Percentiles rank a stretch among this genome's conserved stretches.
Evolutionary conservation across 106 monocot species (phyloP).

Genomic region (Posidonia australis): DNA sequence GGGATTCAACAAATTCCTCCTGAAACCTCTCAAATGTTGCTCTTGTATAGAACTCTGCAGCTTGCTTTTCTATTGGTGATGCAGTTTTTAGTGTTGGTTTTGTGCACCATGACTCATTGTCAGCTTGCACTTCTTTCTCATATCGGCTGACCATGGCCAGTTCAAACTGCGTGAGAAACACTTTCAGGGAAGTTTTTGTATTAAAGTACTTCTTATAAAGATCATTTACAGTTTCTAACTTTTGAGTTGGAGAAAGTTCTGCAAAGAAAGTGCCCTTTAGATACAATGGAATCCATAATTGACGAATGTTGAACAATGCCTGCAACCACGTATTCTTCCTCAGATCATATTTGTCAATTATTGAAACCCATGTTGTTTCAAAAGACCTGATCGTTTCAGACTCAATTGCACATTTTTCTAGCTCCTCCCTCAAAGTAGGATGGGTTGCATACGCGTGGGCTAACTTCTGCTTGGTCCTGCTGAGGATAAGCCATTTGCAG

Average conservation of each 20-base stretch:
- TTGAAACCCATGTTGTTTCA: slow-evolving; percentile 62
- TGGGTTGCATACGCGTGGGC: slow-evolving; percentile 67
- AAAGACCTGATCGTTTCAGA: slow-evolving; percentile 63
- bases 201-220: slow-evolving; percentile 92
- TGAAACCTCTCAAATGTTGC: slow-evolving; percentile 75
- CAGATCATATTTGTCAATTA: slow-evolving; percentile 78
- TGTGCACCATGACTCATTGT: slow-evolving; percentile 30
- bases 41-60: slow-evolving; percentile 60
- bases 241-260: slow-evolving; percentile 58
- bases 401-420: slow-evolving; percentile 73
- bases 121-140: slow-evolving; percentile 63
- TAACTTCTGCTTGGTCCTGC: slow-evolving; percentile 86
- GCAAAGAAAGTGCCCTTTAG: slow-evolving; percentile 71
- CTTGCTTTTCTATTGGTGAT: slow-evolving; percentile 91
- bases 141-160: slow-evolving; percentile 56
- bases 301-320: slow-evolving; percentile 75
- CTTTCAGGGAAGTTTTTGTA: slow-evolving; percentile 76
- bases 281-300: slow-evolving; percentile 83
- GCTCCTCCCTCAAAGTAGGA: slow-evolving; percentile 52
- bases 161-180: slow-evolving; percentile 86
- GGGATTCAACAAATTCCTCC: slow-evolving; percentile 88
- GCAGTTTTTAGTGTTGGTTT: slow-evolving; percentile 66
- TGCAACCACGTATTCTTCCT: slow-evolving; percentile 88
- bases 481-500: slow-evolving; percentile 92
- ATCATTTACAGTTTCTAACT: slow-evolving; percentile 88